Conservation (phyloP, 129 eudicot species). For the Ambrosia artemisiifolia region DNA sequence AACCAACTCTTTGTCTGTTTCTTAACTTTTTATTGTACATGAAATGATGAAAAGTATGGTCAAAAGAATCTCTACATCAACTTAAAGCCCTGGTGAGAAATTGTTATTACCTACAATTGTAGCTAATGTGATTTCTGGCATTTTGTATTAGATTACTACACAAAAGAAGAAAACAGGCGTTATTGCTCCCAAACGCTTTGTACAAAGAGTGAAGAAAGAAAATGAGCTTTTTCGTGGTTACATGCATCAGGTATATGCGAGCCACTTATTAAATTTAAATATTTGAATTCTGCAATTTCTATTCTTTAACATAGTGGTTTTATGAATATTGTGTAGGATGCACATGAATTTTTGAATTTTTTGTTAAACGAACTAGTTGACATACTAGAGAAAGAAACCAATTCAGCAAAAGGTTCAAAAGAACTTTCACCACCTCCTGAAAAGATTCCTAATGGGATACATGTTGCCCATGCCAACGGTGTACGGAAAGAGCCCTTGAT, state of each 20-base stretch:
- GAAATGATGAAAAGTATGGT: not conserved
- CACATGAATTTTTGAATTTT: conserved; percentile 82
- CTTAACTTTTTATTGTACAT: not conserved
- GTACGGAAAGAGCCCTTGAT: conserved; percentile 62
- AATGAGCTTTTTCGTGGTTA: conserved; percentile 86
- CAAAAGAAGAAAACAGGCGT: conserved; percentile 96
- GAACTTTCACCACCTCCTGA: conserved; percentile 47
- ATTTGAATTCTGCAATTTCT: not conserved
- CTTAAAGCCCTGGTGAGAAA: not conserved
- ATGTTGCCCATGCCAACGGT: conserved; percentile 42
- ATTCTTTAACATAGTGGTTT: not conserved
- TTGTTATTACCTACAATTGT: not conserved
- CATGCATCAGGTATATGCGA: conserved; percentile 82
- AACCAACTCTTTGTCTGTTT: not conserved
- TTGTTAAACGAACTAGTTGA: conserved; percentile 86
- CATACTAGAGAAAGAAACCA: conserved; percentile 72
- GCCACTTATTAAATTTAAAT: not conserved
- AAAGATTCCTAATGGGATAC: conserved; percentile 65
- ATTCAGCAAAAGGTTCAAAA: conserved; percentile 40
- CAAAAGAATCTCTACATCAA: not conserved
- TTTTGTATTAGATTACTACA: conserved; percentile 60
- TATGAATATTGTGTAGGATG: conserved; percentile 52
- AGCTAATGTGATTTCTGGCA: conserved; percentile 14
- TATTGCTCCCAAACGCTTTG: conserved; percentile 90
- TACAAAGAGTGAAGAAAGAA: conserved; percentile 80